A percentile compares a stretch with the other conserved stretches of the same genome.
Evolutionary conservation across 768 basidiomycete species (phyloP).

Genomic region (Mycena latifolia): DNA sequence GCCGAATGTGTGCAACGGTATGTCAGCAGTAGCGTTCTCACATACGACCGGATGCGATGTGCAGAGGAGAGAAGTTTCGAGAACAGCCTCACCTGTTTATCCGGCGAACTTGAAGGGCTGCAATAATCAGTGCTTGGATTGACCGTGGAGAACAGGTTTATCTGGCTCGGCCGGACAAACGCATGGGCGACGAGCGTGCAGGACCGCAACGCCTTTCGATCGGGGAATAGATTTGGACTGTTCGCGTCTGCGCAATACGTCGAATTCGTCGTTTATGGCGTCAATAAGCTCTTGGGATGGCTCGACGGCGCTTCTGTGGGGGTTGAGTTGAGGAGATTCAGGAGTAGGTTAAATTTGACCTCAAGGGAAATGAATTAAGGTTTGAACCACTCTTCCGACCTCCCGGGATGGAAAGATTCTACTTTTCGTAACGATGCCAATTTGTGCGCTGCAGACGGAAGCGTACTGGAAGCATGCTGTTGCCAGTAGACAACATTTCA

Average conservation of each 20-base stretch:
- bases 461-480: no score
- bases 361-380: no score
- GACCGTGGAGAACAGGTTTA: neutral
- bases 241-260: neutral
- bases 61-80: neutral
- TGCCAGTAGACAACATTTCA: no score
- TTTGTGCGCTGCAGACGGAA: no score
- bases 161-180: conserved; percentile 16
- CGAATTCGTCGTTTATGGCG: conserved; percentile 11
- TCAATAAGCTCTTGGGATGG: conserved; percentile 25
- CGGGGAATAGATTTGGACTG: neutral
- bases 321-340: no score
- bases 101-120: no score
- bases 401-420: no score
- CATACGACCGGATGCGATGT: neutral
- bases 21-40: neutral
- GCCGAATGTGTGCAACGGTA: neutral
- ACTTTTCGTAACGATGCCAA: no score
- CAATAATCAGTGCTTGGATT: neutral
- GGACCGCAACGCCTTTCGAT: conserved; percentile 2
- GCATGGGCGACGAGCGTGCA: conserved; percentile 7
- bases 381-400: no score
- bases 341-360: no score
- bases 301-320: neutral
- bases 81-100: neutral